These are phyloP conservation scores for Penicillium sp. DNA, from an alignment of 2,329 filamentous ascomycete species.

Conservation along the genomic window DNA sequence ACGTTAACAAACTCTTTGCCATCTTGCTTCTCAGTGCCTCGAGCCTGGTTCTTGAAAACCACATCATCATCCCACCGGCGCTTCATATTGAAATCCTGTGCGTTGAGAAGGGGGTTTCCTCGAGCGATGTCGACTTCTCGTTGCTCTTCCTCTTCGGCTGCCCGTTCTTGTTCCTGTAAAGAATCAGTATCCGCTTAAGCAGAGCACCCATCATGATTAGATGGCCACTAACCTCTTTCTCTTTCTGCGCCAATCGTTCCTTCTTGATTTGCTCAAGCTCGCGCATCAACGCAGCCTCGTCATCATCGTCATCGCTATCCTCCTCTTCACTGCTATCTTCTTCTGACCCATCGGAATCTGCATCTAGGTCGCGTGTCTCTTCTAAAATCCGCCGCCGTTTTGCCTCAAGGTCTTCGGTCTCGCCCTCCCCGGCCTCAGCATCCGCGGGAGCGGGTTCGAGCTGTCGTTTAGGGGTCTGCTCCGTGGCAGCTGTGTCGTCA, in stretches of 20 bases:
- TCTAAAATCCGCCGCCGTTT: conserved; percentile 86
- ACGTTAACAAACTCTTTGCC: conserved; percentile 98
- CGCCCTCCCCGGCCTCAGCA: conserved; percentile 37
- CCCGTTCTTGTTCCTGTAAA: conserved; percentile 71
- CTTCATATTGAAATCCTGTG: conserved; percentile 86
- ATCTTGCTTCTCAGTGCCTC: conserved; percentile 87
- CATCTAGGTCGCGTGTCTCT: conserved; percentile 84
- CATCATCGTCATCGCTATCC: conserved; percentile 67
- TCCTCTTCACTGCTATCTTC: conserved; percentile 54
- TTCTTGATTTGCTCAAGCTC: conserved; percentile 93
- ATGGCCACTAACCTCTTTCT: conserved; percentile 59
- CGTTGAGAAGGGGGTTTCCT: conserved; percentile 87
- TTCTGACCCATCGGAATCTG: conserved; percentile 66
- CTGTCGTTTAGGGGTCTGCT: conserved; percentile 61
- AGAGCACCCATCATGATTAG: neutral
- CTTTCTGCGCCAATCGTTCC: conserved; percentile 77
- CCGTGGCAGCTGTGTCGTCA: conserved; percentile 43
- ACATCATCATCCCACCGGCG: conserved; percentile 94
- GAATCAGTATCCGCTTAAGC: conserved; percentile 13
- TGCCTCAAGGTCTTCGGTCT: conserved; percentile 66
- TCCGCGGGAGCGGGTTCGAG: conserved; percentile 53
- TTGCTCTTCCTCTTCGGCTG: conserved; percentile 77
- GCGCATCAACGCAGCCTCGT: conserved; percentile 83
- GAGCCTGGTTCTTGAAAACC: conserved; percentile 97
- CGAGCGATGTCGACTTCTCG: conserved; percentile 84